Base-by-base conservation (phyloP, 306 rosid species). In the Trichosanthes cucumerina region DNA sequence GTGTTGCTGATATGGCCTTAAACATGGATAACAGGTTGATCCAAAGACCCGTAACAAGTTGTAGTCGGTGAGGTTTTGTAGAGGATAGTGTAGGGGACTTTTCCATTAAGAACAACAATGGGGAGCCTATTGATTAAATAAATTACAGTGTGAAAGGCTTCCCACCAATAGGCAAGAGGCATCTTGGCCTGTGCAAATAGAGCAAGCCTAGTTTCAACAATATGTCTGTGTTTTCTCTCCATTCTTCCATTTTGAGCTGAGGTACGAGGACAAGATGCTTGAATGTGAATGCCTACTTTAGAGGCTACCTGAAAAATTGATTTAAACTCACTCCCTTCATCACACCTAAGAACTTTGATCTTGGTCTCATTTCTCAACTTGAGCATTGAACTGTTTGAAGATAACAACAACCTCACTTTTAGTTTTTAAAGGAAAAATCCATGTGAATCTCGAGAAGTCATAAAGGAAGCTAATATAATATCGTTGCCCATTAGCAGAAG, bases 91-190 rank as follows among this genome's bases (percentile, higher is more conserved):
- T 49, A 2, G 4, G n/a, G 54, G 0, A 14, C 6, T 1, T 49
- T 19, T 0, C 54, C 6, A 14, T 0, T 2, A 4, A 14, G 3
- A 2, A 19, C 4, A 3, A 0, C 0, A 3, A 5, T 12, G 6
- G 19, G n/a, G 6, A 4, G 15, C 4, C 6, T 15, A 4, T 49
- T 49, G 0, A 49, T 49, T 0, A 49, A 0, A 1, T 46, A 46
- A 0, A 12, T 2, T 1, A 3, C 3, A 0, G 50, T 46, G 50
- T 46, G 50, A 2, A 46, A 46, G 0, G 15, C 14, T 1, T 46
- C 50, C 54, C 54, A 49, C 54, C 6, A 49, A 4, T 49, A 49
- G 0, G 3, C 6, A 0, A 49, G 7, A 0, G n/a, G 19, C 54
- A 49, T 49, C 0, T 49, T 3, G 1, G 54, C 54, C 4, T 49